Base-by-base conservation (phyloP, 371 early-diverging fungal species). In the Syncephalastrum contaminatum region DNA sequence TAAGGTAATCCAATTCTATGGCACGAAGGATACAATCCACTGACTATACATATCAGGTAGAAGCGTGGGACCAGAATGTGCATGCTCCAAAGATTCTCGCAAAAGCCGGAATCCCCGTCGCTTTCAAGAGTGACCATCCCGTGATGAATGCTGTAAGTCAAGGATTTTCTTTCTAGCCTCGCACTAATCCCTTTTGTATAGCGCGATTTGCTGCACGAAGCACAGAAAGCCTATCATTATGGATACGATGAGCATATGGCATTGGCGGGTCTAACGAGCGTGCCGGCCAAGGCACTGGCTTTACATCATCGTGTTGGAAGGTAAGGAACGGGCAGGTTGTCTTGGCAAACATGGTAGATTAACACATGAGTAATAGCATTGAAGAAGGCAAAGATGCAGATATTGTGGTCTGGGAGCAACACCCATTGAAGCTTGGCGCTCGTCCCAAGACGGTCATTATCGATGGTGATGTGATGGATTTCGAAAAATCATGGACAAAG, bases 111-210 rank as follows among this genome's bases (percentile, higher is more conserved):
- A 89, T 91, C 52, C 72, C 87, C 20, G 88, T 93, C 21, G 88
- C 90, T 5, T 85, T 87, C 64, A 93, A 92, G 75, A 81, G 81
- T 45, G 92, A 93, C 59, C 94, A 93, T 64, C 90, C 92, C 12
- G 89, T 92, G 8, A 65, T 83, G 58, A 89, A 90, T 72, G 74
- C 90, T 8, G 80, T 78, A 69, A 66, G 66, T 48, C 10, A 30
- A 30, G 36, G 0, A 14, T 3, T 10, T 14, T 16, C n/a, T 2
- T n/a, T 41, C 15, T 15, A 13, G 1, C 12, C 15, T 18, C 15
- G 16, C 7, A 12, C n/a, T 24, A 27, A 52, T 2, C n/a, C 4
- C 24, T 50, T 50, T 24, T 24, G 14, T 2, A 21, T 52, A 80
- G 69, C 82, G 88, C 67, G 77, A 86, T 59, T 72, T 93, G 10